phyloP scores from a whole-genome alignment of 2,329 filamentous ascomycete genomes.

The Sphaerulina musiva region DNA sequence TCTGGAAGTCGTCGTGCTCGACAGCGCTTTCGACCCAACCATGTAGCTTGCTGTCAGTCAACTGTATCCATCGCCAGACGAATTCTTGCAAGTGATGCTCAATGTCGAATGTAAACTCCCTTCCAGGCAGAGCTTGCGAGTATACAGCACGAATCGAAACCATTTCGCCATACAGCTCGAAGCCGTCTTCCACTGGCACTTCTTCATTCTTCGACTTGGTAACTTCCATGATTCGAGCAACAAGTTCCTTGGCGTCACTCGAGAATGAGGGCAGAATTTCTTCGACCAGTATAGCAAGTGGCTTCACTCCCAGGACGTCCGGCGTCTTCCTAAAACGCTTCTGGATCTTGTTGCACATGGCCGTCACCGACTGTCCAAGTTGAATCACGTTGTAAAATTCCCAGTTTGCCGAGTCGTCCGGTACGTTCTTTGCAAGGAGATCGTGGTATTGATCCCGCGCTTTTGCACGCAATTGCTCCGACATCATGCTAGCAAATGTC shows the following conservation, averaged over 20 bases:
- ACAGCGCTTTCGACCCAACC: slow-evolving; percentile 85
- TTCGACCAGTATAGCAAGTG: slow-evolving; percentile 65
- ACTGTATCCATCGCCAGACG: slow-evolving; percentile 89
- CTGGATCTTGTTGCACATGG: slow-evolving; percentile 78
- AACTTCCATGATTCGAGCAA: slow-evolving; percentile 70
- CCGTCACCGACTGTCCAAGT: slow-evolving; percentile 77
- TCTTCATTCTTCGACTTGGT: slow-evolving; percentile 64
- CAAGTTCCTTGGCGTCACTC: slow-evolving; percentile 77
- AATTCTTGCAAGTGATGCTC: slow-evolving; percentile 83
- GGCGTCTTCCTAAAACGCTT: slow-evolving; percentile 87
- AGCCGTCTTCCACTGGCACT: slow-evolving; percentile 83
- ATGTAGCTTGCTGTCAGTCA: slow-evolving; percentile 70
- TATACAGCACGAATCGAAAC: slow-evolving; percentile 80
- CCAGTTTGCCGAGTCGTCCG: slow-evolving; percentile 74
- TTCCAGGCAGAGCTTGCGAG: slow-evolving; percentile 61
- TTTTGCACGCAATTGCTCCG: slow-evolving; percentile 64
- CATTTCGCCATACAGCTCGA: slow-evolving; percentile 85
- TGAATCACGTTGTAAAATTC: slow-evolving; percentile 86
- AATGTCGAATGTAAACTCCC: slow-evolving; percentile 78
- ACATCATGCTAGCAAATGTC: slow-evolving; percentile 65
- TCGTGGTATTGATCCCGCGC: slow-evolving; percentile 73
- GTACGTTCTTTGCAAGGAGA: slow-evolving; percentile 72
- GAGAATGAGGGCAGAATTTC: slow-evolving; percentile 87
- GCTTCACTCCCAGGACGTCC: slow-evolving; percentile 72
- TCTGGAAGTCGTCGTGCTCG: slow-evolving; percentile 79